phyloP scores from a whole-genome alignment of 192 early-diverging fungal genomes.

The Mortierella antarctica region DNA sequence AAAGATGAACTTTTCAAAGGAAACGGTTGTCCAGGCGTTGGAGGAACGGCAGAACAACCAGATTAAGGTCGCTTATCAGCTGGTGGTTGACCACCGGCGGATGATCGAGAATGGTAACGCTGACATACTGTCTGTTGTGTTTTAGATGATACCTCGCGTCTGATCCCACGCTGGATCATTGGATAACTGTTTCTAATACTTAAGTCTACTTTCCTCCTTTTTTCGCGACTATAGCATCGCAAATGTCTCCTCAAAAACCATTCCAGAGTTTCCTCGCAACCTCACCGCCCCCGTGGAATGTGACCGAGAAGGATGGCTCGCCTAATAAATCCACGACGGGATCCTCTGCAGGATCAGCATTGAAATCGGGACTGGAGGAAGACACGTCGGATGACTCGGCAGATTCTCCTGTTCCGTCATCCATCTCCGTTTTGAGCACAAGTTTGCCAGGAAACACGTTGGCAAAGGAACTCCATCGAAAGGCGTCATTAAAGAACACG shows the following conservation, averaged over 20 bases:
- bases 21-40: constrained; percentile 81
- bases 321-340: constrained; percentile 45
- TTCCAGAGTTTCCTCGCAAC: constrained; percentile 72
- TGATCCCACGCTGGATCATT: not conserved
- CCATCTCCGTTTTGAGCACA: constrained; percentile 63
- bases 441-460: constrained; percentile 48
- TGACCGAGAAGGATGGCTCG: constrained; percentile 50
- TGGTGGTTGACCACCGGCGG: constrained; percentile 87
- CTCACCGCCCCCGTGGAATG: constrained; percentile 81
- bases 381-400: constrained; percentile 32
- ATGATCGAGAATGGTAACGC: constrained; percentile 69
- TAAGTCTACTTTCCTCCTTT: not conserved
- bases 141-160: no score
- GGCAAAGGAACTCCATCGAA: constrained; percentile 48
- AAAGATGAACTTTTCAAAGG: constrained; percentile 78
- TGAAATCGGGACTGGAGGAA: constrained; percentile 34
- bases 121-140: not conserved
- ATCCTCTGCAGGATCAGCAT: constrained; percentile 39
- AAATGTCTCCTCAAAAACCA: constrained; percentile 62
- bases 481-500: constrained; percentile 47
- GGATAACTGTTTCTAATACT: not conserved
- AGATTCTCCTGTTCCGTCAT: constrained; percentile 53
- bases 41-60: constrained; percentile 90
- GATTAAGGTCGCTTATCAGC: constrained; percentile 96
- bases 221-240: constrained; percentile 24